Base-by-base conservation (phyloP, 768 basidiomycete genomes). In the Russula vinacea region DNA sequence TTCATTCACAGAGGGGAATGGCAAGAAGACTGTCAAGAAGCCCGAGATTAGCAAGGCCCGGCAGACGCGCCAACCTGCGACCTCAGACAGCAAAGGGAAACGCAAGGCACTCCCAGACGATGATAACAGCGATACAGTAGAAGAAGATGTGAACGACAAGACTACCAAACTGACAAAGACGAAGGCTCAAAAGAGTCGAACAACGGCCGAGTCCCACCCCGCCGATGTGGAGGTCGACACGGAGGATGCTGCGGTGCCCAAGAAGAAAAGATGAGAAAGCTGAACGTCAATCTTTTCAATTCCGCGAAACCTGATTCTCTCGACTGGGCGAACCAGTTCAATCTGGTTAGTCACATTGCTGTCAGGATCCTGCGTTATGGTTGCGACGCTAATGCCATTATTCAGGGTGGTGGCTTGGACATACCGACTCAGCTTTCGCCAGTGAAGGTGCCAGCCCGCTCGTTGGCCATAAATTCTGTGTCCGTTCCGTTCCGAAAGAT, bases 1-100 rank as follows among this genome's bases (percentile, higher is more conserved):
- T 11, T 44, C 24, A 42, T 26, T 13, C 5, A 32, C 26, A 65
- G 64, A 45, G 0, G 33, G 19, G 39, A 52, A 57, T 26, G 29
- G 44, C 47, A 68, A 66, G 33, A 59, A 50, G 54, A 44, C 42
- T 33, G 37, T 53, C 37, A 70, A 70, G 50, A 54, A 62, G 32
- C 58, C 67, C 35, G 56, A 51, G 33, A 67, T 66, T 60, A 22
- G 62, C n/a, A 70, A 70, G 39, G 47, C 32, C 7, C 19, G 37
- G 6, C 45, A 61, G 40, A 58, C 47, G 47, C 58, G 52, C 35
- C 64, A 56, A 42, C 42, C 63, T 9, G 14, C 56, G 13, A 39
- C 45, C 44, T 24, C 54, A 42, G 62, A 51, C 44, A 56, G 42
- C 22, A 78, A 76, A 65, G 77, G 76, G 0, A 84, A 82, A 66